Base-by-base conservation (phyloP, 495 filamentous ascomycete species). In the Aspergillus carlsbadensis region DNA sequence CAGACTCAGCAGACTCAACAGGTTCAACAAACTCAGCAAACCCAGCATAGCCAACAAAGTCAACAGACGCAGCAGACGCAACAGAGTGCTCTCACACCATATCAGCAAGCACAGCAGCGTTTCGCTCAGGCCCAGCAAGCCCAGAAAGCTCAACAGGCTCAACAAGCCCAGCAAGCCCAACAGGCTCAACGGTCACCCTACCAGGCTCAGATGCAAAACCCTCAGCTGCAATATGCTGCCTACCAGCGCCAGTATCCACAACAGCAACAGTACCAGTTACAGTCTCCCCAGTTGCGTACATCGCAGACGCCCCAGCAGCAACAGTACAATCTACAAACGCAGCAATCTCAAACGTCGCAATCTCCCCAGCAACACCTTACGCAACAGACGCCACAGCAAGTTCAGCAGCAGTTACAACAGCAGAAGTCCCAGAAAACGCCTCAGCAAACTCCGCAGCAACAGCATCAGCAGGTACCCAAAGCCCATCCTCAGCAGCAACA, bases 101-200 rank as follows among this genome's bases (percentile, higher is more conserved):
- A 67, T 31, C 69, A 71, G 48, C 68, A 66, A 34, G 29, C 37
- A 18, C 65, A 64, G 21, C 22, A 45, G 26, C 26, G 26, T 8
- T 29, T 29, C 26, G 26, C 26, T 8, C 14, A 45, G 2, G 42
- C 42, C 1, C 42, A 45, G 22, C 21, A 24, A 64, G 62, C 21
- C 49, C 66, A 69, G 26, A 68, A 69, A 14, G 70, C 71, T 0
- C 68, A 70, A 24, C 63, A 67, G 36, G 6, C 40, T 24, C 40
- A 43, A 21, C 40, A 43, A 13, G 42, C 42, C 1, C 42, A 45
- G 22, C 21, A 24, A 64, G 62, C 21, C 49, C 66, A 69, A 22
- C 70, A 69, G 11, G 70, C 71, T 0, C 68, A 70, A 24, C 63
- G 69, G 36, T 62, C 67, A 0, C 69, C 69, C 5, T 65, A 68